Evolutionary conservation across 306 rosid species (phyloP).

Genomic region (Vigna trinervia): DNA sequence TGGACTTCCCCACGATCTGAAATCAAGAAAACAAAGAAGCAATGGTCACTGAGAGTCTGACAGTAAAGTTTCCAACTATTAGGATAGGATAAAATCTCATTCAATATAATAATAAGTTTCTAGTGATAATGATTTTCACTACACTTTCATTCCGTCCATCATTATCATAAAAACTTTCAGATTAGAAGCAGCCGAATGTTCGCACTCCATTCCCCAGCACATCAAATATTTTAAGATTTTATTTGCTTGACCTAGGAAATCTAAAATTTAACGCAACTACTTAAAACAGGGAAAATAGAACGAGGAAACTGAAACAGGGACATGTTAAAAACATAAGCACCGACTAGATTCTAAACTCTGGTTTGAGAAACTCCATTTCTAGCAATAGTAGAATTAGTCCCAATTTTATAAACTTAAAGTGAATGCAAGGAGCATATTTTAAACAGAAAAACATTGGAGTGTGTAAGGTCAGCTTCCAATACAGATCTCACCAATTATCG

Average conservation of each 20-base stretch:
- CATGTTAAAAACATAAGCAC: slow-evolving; percentile 23
- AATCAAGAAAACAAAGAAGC: slow-evolving; percentile 24
- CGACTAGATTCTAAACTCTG: not conserved
- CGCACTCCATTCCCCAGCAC: slow-evolving; percentile 2
- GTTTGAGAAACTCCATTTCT: slow-evolving; percentile 22
- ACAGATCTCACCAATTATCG: slow-evolving; percentile 29
- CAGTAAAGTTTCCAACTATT: slow-evolving; percentile 15
- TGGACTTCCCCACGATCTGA: slow-evolving; percentile 83
- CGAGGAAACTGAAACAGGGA: slow-evolving; percentile 7
- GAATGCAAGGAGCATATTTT: not conserved
- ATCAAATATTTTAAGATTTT: slow-evolving; percentile 17
- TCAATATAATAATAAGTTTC: not conserved
- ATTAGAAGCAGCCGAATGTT: not conserved
- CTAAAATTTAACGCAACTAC: slow-evolving; percentile 29
- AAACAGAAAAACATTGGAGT: not conserved
- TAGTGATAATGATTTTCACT: slow-evolving; percentile 1
- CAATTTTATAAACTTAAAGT: not conserved
- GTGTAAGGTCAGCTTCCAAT: not conserved
- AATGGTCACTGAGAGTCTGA: not conserved
- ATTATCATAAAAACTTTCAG: slow-evolving; percentile 16
- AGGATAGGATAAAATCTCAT: not conserved
- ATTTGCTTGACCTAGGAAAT: slow-evolving; percentile 27
- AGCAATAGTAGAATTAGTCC: slow-evolving; percentile 1
- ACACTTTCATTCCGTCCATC: slow-evolving; percentile 20
- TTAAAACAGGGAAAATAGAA: not conserved